Evolutionary conservation across 2,329 filamentous ascomycete species (phyloP).

Genomic region (Tolypocladium inflatum): DNA sequence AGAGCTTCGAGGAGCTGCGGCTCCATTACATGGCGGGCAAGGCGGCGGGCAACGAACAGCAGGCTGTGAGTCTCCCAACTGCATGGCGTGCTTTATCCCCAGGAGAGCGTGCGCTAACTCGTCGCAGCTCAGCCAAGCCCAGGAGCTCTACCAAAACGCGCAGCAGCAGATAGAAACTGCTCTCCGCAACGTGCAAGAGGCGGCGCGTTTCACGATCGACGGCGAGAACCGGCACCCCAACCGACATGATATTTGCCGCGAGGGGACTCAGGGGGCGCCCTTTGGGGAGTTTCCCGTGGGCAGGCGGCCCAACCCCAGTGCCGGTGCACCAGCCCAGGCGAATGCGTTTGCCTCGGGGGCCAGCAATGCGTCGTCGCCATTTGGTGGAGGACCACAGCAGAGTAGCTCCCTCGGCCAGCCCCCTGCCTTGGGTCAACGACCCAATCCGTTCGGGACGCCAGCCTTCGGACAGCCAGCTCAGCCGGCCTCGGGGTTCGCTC

Average conservation of each 20-base stretch:
- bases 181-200: constrained; percentile 59
- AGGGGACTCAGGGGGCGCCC: constrained; percentile 31
- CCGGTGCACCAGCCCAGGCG: constrained; percentile 16
- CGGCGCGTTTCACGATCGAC: constrained; percentile 58
- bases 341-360: constrained; percentile 32
- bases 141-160: constrained; percentile 52
- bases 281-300: constrained; percentile 36
- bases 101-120: constrained; percentile 9
- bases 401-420: constrained; percentile 30
- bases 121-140: constrained; percentile 48
- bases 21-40: constrained; percentile 57
- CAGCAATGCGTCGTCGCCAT: constrained; percentile 14
- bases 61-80: constrained; percentile 30
- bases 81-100: neutral
- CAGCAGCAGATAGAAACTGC: constrained; percentile 65
- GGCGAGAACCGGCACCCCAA: constrained; percentile 67
- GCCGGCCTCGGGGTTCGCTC: constrained; percentile 26
- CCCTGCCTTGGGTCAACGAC: constrained; percentile 19
- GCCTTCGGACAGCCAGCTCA: constrained; percentile 22
- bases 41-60: constrained; percentile 48
- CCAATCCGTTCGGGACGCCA: constrained; percentile 23
- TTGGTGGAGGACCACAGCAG: constrained; percentile 16
- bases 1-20: constrained; percentile 82
- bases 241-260: constrained; percentile 53
- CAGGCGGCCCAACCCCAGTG: constrained; percentile 16